A percentile compares a stretch with the other conserved stretches of the same genome.
phyloP scores from a whole-genome alignment of 2,329 filamentous ascomycete genomes.

The Fusarium penzigii region DNA sequence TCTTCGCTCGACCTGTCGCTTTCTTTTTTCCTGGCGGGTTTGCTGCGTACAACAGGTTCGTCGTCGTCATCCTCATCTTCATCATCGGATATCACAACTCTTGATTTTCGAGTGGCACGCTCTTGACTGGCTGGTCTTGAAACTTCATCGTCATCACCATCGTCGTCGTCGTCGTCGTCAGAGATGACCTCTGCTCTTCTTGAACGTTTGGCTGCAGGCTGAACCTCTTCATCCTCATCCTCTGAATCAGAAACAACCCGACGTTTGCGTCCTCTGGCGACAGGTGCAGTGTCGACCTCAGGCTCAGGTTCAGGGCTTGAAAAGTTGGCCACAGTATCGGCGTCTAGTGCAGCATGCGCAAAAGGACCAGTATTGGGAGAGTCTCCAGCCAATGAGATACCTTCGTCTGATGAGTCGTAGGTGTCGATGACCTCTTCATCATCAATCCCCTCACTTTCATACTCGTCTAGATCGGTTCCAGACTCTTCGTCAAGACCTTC shows the following conservation, averaged over 20 bases:
- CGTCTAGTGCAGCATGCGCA: conserved; percentile 8
- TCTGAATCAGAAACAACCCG: conserved; percentile 35
- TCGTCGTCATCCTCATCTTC: conserved; percentile 19
- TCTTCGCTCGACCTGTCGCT: background rate
- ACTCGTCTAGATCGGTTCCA: conserved; percentile 29
- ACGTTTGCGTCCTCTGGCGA: conserved; percentile 27
- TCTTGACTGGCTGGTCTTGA: background rate
- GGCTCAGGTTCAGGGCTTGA: conserved; percentile 31
- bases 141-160: conserved; percentile 22
- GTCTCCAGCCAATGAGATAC: conserved; percentile 17
- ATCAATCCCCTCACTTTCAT: conserved; percentile 44
- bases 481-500: conserved; percentile 18
- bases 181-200: conserved; percentile 19
- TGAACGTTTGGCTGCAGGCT: conserved; percentile 24
- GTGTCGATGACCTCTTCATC: conserved; percentile 33
- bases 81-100: conserved; percentile 9
- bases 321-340: conserved; percentile 22
- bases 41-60: conserved; percentile 8
- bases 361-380: background rate
- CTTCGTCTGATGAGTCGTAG: conserved; percentile 28
- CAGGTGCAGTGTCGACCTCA: conserved; percentile 6
- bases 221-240: conserved; percentile 25
- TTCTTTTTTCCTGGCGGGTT: background rate
- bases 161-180: conserved; percentile 14
- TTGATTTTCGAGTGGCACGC: conserved; percentile 1